Evolutionary conservation across 495 filamentous ascomycete genomes (phyloP), one percentile per base, ranked within the genome.

Genomic region (Penicillium odoratum): DNA sequence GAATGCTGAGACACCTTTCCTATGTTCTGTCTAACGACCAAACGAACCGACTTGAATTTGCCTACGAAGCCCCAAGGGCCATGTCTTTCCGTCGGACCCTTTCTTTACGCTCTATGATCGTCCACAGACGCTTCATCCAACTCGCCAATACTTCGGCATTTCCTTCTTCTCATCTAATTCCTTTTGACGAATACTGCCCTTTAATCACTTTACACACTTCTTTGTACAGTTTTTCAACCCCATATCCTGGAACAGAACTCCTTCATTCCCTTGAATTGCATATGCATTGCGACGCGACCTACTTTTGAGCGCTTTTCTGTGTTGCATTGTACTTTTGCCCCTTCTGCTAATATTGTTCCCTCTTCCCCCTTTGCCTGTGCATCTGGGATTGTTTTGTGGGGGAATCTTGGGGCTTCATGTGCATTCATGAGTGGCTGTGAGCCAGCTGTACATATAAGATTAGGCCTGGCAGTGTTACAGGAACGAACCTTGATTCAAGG

Each of bases 401-500:
- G 50, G 45, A 38, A 42, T 40, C 43, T 28, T 51, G 48, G 55
- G 38, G 54, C 45, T 16, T 51, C 43, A 61, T 62, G 21, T 48
- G 53, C 54, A 65, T 61, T 50, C 56, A 53, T 44, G 62, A 62
- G 48, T 62, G 66, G 56, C 66, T 51, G 58, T 70, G 68, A 16
- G 28, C 46, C 74, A 69, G 66, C 69, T 74, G 72, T 77, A 75
- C 72, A 77, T 75, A 75, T 40, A 56, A 54, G 57, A 50, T 56
- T 48, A 61, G 58, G 52, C 52, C 57, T 61, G 57, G 33, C 51
- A 57, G 61, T 64, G 62, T 53, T 30, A 43, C 51, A 53, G 51
- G 51, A 49, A 28, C 28, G 38, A 48, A 25, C 48, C 48, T 33
- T 38, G n/a, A 38, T 7, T 8, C 21, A 25, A 36, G 5, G 33